A percentile compares a stretch with the other conserved stretches of the same genome.
phyloP scores from a whole-genome alignment of 1,139 yeast species.

The Yamadazyma siamensis region DNA sequence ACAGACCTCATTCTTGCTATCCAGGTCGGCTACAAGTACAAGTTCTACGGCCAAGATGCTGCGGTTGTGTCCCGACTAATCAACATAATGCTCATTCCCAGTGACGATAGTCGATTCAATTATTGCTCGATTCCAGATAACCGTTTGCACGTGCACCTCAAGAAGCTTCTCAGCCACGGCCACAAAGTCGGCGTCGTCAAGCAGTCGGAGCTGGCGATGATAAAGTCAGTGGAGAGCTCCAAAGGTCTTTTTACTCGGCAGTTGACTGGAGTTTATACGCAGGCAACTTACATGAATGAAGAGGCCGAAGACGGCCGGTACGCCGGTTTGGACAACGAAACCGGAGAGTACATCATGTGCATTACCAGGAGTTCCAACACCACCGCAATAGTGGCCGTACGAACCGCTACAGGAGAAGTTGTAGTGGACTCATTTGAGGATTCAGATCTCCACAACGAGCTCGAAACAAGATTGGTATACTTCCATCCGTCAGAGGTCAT shows the following conservation, averaged over 20 bases:
- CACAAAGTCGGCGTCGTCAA: constrained; percentile 82
- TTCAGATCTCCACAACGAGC: constrained; percentile 47
- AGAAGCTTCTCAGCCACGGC: constrained; percentile 59
- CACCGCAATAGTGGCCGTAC: constrained; percentile 56
- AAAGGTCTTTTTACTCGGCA: constrained; percentile 56
- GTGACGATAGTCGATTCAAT: constrained; percentile 51
- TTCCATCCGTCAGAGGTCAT: constrained; percentile 67
- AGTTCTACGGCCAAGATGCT: constrained; percentile 85
- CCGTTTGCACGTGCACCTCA: constrained; percentile 70
- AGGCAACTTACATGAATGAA: constrained; percentile 78
- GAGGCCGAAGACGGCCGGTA: constrained; percentile 29
- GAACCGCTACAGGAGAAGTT: constrained; percentile 76
- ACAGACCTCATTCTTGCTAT: constrained; percentile 70
- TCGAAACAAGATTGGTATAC: constrained; percentile 73
- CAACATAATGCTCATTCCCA: constrained; percentile 69
- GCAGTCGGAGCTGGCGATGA: constrained; percentile 79
- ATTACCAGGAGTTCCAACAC: neutral
- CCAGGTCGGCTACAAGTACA: constrained; percentile 90
- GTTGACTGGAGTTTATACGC: constrained; percentile 71
- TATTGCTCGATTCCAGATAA: constrained; percentile 83
- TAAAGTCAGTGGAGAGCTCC: constrained; percentile 48
- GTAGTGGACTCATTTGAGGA: constrained; percentile 67
- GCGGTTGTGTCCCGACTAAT: constrained; percentile 58
- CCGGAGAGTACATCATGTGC: constrained; percentile 23
- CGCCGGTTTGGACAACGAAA: constrained; percentile 17